Evolutionary conservation across 163 green algal species (phyloP).

Genomic region (Prototheca cutis): DNA sequence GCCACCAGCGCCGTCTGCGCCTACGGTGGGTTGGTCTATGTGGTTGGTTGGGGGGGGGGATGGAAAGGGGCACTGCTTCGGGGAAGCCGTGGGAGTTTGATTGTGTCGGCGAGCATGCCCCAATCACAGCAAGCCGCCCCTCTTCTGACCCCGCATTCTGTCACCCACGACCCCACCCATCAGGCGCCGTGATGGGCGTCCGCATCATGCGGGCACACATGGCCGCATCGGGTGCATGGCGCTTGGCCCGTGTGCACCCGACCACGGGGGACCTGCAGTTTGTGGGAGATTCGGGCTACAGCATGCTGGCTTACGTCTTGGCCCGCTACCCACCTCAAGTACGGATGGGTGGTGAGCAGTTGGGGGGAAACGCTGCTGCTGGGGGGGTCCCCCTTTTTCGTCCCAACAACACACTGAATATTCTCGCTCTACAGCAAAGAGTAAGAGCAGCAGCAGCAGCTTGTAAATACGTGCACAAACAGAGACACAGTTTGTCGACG

Average conservation of each 20-base stretch:
- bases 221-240: constrained; percentile 1
- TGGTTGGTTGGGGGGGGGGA: neutral
- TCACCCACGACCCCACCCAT: too few species aligned
- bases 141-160: too few species aligned
- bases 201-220: constrained; percentile 2
- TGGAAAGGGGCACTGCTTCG: neutral
- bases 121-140: too few species aligned
- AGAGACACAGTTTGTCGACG: too few species aligned
- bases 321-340: constrained; percentile 9
- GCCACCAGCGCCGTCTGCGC: constrained; percentile 36
- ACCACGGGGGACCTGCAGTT: neutral
- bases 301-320: constrained; percentile 1
- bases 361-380: neutral
- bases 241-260: neutral
- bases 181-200: neutral
- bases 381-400: neutral
- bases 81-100: neutral
- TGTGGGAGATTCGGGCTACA: constrained; percentile 1
- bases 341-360: neutral
- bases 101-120: neutral
- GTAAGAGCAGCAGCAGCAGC: too few species aligned
- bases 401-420: neutral
- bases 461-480: too few species aligned
- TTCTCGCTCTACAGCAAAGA: too few species aligned
- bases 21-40: constrained; percentile 22